Conservation (phyloP, 495 filamentous ascomycete genomes). For the Staphylotrichum tortipilum region DNA sequence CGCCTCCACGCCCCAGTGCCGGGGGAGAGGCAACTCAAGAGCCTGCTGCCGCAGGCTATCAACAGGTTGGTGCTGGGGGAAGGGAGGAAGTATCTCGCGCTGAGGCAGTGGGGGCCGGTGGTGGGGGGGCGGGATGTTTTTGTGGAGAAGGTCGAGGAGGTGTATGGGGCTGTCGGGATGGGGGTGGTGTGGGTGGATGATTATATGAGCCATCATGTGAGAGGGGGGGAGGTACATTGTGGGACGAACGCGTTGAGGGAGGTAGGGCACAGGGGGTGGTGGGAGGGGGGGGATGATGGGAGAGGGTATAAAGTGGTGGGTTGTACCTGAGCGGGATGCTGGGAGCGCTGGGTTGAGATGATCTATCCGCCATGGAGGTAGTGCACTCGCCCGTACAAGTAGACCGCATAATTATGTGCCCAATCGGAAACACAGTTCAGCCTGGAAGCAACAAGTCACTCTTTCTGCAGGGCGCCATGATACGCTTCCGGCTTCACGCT, state of each 20-base stretch:
- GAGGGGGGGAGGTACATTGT: constrained; percentile 2
- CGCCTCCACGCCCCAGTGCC: not conserved
- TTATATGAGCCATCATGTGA: constrained; percentile 3
- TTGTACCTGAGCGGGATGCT: no score
- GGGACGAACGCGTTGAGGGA: constrained; percentile 1
- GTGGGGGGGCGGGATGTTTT: not conserved
- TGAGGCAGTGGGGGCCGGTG: constrained; percentile 1
- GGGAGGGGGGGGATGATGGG: not conserved
- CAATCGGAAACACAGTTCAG: no score
- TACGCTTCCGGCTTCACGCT: no score
- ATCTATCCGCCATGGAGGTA: no score
- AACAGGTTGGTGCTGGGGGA: not conserved
- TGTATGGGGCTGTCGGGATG: not conserved
- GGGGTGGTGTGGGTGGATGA: not conserved
- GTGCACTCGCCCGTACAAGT: no score
- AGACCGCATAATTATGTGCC: no score
- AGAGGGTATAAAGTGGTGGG: no score
- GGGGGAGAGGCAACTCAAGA: not conserved
- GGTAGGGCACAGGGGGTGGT: not conserved
- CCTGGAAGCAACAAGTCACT: no score
- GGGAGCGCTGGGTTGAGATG: no score
- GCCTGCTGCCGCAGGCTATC: constrained; percentile 1
- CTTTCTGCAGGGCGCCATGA: no score
- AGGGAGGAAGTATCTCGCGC: not conserved
- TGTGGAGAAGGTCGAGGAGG: not conserved